Conservation (phyloP, 345 rosid species). For the Balakata baccata region DNA sequence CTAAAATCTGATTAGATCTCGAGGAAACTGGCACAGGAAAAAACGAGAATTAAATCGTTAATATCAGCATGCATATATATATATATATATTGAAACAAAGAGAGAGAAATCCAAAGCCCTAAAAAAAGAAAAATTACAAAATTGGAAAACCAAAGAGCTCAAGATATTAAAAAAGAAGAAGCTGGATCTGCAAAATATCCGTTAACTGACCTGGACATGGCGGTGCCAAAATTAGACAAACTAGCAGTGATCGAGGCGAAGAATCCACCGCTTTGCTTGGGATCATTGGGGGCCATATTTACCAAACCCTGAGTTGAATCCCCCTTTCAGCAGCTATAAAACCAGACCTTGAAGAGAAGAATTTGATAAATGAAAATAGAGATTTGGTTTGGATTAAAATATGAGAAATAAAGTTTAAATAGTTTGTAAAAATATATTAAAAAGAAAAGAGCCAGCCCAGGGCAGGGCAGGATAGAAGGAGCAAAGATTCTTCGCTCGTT, state of each 20-base stretch:
- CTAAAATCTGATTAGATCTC: not conserved
- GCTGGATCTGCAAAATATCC: slow-evolving; percentile 52
- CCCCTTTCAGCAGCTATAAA: not conserved
- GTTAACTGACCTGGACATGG: slow-evolving; percentile 89
- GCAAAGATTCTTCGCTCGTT: not conserved
- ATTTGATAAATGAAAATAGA: not conserved
- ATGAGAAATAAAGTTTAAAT: not conserved
- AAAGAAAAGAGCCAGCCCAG: not conserved
- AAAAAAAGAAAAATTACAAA: not conserved
- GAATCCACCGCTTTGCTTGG: slow-evolving; percentile 70
- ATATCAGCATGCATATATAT: not conserved
- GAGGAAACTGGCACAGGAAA: not conserved
- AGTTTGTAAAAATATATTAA: too few relatives aligned
- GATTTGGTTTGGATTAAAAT: not conserved
- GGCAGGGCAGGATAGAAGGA: not conserved
- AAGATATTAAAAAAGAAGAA: not conserved
- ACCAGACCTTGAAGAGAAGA: not conserved
- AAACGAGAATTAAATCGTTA: not conserved
- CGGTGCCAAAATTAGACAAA: slow-evolving; percentile 64
- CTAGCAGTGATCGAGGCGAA: slow-evolving; percentile 75
- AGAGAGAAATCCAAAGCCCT: not conserved
- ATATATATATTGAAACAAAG: not conserved
- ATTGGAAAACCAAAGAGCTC: not conserved
- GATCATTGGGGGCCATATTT: slow-evolving; percentile 72
- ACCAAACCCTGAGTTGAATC: slow-evolving; percentile 4